Conservation (phyloP, 352 stramenopile genomes). For the Lagenidium giganteum region DNA sequence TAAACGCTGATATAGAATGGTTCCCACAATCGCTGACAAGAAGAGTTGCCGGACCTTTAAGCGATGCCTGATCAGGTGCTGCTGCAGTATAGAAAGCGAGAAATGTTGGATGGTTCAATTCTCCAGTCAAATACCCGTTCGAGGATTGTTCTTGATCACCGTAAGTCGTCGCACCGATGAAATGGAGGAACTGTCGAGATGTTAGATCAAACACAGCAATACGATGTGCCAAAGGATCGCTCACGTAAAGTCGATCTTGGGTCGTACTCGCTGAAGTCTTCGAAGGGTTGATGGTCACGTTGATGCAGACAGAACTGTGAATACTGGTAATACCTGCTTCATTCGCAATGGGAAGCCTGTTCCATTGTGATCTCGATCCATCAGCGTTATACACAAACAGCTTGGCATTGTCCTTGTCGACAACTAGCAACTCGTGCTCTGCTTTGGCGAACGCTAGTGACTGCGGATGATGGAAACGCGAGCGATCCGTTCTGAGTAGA, state of each 20-base stretch:
- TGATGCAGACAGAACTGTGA: slow-evolving; percentile 14
- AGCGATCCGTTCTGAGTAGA: slow-evolving; percentile 21
- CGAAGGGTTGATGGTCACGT: too few relatives aligned
- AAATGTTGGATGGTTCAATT: slow-evolving; percentile 44
- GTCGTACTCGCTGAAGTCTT: background rate
- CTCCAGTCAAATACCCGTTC: slow-evolving; percentile 36
- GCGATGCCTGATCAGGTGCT: too few relatives aligned
- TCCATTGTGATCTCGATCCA: slow-evolving; percentile 39
- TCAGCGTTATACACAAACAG: slow-evolving; percentile 48
- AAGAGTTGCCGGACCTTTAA: slow-evolving; percentile 8
- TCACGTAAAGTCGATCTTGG: slow-evolving; percentile 30
- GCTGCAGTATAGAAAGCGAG: slow-evolving; percentile 18
- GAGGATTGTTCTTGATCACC: slow-evolving; percentile 37
- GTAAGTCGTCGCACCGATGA: slow-evolving; percentile 53
- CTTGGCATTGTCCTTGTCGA: slow-evolving; percentile 48
- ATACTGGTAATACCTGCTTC: background rate
- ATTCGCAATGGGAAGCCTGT: slow-evolving; percentile 10
- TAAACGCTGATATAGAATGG: slow-evolving; percentile 51
- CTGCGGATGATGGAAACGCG: slow-evolving; percentile 42
- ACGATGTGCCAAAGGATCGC: slow-evolving; percentile 50
- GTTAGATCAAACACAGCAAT: slow-evolving; percentile 27
- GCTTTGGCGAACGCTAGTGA: slow-evolving; percentile 24
- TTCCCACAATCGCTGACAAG: slow-evolving; percentile 61
- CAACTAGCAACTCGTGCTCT: slow-evolving; percentile 33
- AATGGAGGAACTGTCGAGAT: slow-evolving; percentile 29